phyloP scores from a whole-genome alignment of 306 rosid species.

The Cicer pinnatifidum region DNA sequence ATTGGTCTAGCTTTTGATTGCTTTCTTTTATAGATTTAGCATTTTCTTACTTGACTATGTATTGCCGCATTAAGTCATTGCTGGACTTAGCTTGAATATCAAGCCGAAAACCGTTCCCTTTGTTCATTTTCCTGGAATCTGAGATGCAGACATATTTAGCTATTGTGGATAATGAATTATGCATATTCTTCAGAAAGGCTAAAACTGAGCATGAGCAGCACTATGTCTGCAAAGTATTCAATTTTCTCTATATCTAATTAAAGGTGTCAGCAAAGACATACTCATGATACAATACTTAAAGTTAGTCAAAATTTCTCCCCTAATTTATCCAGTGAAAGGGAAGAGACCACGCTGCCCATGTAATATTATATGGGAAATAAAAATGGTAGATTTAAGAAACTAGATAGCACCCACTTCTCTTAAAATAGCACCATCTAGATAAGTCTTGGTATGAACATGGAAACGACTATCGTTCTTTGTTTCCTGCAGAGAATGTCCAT shows the following conservation, averaged over 20 bases:
- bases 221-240: conserved; percentile 15
- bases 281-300: conserved; percentile 32
- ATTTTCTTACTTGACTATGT: too few species aligned
- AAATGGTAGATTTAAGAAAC: conserved; percentile 42
- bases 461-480: conserved; percentile 93
- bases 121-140: too few species aligned
- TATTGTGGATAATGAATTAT: conserved; percentile 12
- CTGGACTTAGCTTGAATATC: too few species aligned
- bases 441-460: conserved; percentile 92
- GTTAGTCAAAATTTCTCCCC: conserved; percentile 29
- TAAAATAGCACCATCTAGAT: conserved; percentile 91
- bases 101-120: too few species aligned
- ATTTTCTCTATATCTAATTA: conserved; percentile 24
- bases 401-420: conserved; percentile 70
- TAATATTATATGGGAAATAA: conserved; percentile 16
- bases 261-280: conserved; percentile 29
- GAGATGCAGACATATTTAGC: conserved; percentile 28
- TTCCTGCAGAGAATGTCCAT: conserved; percentile 98
- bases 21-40: too few species aligned
- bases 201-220: conserved; percentile 25
- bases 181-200: conserved; percentile 30
- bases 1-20: too few species aligned
- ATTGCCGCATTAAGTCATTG: too few species aligned
- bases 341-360: conserved; percentile 2
- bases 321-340: conserved; percentile 38